Conservation (phyloP, 148 eudicot species). For the Heliamphora exappendiculata region DNA sequence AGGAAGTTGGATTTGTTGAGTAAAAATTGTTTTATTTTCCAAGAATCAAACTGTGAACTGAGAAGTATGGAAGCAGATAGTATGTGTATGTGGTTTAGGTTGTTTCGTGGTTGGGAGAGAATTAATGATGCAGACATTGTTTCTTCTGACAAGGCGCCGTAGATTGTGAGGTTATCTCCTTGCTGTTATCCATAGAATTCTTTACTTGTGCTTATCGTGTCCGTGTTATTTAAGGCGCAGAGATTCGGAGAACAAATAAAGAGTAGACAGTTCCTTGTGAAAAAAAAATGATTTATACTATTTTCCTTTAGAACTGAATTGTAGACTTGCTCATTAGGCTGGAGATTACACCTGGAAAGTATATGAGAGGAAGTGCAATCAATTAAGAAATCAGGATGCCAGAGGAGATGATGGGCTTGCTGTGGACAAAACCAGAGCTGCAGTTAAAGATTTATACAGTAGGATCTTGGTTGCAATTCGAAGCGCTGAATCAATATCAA, state of each 20-base stretch:
- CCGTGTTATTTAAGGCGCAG: background rate
- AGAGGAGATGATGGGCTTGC: constrained; percentile 66
- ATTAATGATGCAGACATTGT: background rate
- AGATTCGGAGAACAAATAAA: too few relatives aligned
- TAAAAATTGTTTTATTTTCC: background rate
- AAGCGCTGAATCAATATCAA: constrained; percentile 85
- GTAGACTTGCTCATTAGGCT: constrained; percentile 33
- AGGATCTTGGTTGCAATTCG: constrained; percentile 86
- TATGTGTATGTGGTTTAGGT: background rate
- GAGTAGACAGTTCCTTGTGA: too few relatives aligned
- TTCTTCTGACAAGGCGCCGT: background rate
- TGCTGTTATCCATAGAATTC: background rate
- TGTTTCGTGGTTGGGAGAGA: background rate
- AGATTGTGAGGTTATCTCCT: background rate
- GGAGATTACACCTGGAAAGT: constrained; percentile 72
- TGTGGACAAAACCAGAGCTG: constrained; percentile 75
- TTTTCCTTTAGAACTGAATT: background rate
- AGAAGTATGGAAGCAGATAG: background rate
- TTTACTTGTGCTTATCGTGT: background rate
- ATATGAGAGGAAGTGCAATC: constrained; percentile 84
- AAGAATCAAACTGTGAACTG: background rate
- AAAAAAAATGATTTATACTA: background rate
- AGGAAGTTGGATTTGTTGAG: background rate
- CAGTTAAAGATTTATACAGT: constrained; percentile 80
- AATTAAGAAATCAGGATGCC: constrained; percentile 61